Evolutionary conservation across 192 early-diverging fungal species (phyloP), one percentile per base, ranked within the genome.

Genomic region (Spizellomyces punctatus): DNA sequence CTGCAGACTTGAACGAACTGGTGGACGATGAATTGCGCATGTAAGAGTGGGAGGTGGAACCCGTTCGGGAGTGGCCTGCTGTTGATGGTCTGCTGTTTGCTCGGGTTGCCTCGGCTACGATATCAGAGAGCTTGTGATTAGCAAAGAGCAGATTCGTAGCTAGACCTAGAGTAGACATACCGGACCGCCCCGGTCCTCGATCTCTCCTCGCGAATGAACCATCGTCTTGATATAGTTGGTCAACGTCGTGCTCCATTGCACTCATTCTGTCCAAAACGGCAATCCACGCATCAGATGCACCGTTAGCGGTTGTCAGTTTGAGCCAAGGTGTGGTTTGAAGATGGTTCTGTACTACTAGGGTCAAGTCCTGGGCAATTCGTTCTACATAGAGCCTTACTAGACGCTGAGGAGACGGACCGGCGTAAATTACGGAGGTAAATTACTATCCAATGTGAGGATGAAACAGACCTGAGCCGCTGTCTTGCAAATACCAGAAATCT

Each of bases 1-100:
- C 72, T 68, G 60, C 78, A 71, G 22, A 52, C 78, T 6, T 6
- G 76, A 78, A 83, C 55, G 75, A 5, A 56, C 73, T 4, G 55
- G 56, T 75, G 49, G 72, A 49, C 47, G 73, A 55, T 41, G 76
- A 57, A 12, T 68, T 56, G 46, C 68, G 58, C 14, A 46, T 60
- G 16, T 69, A 60, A 10, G 41, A 59, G 44, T 47, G 43, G 8
- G 62, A 66, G 42, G 52, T 69, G 8, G 64, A 69, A 10, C 70
- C 71, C 69, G 5, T 67, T 52, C 36, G 75, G 74, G 16, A 69
- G 67, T 36, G 17, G 3, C 17, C 27, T 36, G 27, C 27, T 36
- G 27, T 36, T 36, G 27, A 3, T 3, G 12, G 59, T 66, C 74
- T 52, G 68, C 64, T 44, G 56, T 49, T 47, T 55, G 58, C 12